These are phyloP conservation scores for Mycena vulgaris DNA, from an alignment of 768 basidiomycete genomes.

Conservation along the genomic window DNA sequence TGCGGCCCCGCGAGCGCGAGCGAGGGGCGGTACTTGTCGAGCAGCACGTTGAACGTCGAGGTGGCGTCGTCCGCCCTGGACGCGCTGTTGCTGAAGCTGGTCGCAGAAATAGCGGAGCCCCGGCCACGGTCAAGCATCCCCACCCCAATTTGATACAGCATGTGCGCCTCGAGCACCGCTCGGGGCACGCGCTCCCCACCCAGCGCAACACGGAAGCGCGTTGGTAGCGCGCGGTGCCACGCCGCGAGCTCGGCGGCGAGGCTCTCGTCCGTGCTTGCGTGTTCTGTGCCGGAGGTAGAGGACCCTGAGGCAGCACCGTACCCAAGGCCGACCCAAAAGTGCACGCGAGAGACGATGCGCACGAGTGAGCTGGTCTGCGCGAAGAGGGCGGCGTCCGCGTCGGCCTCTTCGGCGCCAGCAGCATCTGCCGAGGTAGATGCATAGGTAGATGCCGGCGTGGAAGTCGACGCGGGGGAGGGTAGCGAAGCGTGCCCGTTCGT, in stretches of 20 bases:
- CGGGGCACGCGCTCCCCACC: slow-evolving; percentile 39
- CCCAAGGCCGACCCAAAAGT: slow-evolving; percentile 45
- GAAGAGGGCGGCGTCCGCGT: slow-evolving; percentile 36
- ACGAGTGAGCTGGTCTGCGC: slow-evolving; percentile 40
- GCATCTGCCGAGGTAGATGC: background rate
- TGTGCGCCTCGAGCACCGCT: slow-evolving; percentile 48
- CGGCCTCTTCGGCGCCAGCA: background rate
- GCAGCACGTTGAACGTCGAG: slow-evolving; percentile 47
- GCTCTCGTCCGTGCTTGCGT: slow-evolving; percentile 24
- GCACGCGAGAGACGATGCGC: slow-evolving; percentile 45
- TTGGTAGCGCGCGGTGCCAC: slow-evolving; percentile 46
- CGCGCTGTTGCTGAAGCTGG: background rate
- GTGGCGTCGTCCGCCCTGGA: slow-evolving; percentile 39
- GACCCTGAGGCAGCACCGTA: slow-evolving; percentile 8
- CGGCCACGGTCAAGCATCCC: slow-evolving; percentile 44
- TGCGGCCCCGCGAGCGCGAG: slow-evolving; percentile 41
- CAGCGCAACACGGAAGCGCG: slow-evolving; percentile 44
- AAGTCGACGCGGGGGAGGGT: background rate
- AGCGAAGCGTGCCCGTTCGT: background rate
- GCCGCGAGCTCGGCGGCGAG: slow-evolving; percentile 42
- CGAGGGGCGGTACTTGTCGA: slow-evolving; percentile 45
- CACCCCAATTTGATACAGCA: slow-evolving; percentile 48
- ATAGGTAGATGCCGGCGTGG: background rate
- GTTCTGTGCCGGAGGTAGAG: background rate
- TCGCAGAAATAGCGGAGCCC: background rate